Base-by-base conservation (phyloP, 768 basidiomycete species). In the Rubroboletus pulcherrimus region DNA sequence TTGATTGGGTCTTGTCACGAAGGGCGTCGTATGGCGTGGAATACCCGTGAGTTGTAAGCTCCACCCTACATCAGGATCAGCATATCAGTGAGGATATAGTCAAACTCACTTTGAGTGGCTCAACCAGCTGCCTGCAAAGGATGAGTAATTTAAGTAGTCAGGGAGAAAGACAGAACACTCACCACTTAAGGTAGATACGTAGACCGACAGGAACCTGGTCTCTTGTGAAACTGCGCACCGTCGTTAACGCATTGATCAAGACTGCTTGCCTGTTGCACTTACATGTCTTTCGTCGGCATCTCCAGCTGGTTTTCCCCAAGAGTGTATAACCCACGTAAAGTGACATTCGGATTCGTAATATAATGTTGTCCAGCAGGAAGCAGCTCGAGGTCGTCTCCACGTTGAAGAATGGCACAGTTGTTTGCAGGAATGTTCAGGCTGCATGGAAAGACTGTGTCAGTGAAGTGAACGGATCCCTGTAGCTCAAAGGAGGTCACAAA, bases 261-360 rank as follows among this genome's bases (percentile, higher is more conserved):
- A 39, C 10, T 43, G 15, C 14, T 19, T 42, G 7, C 8, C 14
- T 19, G 12, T 5, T 49, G 38, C 12, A 73, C 86, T 62, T 62
- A 87, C 87, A 91, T 91, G 60, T 91, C 89, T 71, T 91, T 91
- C 8, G 89, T 91, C 4, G 90, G 89, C 86, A 91, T 87, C 67
- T 91, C 90, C 30, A 89, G 68, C 68, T 92, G 90, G 62, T 88
- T 90, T 68, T 92, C 91, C 30, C 90, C 90, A 3, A 88, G 79
- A 1, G 91, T 89, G 69, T 83, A 92, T 19, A 92, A 62, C 4
- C 89, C 89, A 53, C 90, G 86, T 5, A 92, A 73, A 3, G 90
- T 91, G 44, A 92, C 85, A 54, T 85, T 90, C 4, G 91, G 89
- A 63, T 89, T 87, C 11, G 90, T 91, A 65, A 93, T 86, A 58